phyloP scores from a whole-genome alignment of 1,139 yeast species.

The Saccharomycopsis crataegensis region DNA sequence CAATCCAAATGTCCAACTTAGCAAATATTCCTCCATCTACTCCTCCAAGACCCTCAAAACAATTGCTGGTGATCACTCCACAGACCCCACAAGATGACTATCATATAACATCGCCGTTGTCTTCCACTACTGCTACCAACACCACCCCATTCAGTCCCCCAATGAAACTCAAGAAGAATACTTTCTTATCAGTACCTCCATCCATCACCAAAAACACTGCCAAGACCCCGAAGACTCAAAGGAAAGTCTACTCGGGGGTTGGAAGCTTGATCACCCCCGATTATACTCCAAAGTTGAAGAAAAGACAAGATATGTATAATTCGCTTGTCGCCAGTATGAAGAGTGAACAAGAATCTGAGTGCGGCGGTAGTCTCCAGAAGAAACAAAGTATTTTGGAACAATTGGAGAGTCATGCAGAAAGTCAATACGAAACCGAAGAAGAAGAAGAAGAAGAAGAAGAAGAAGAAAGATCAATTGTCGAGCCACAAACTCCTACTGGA shows the following conservation, averaged over 20 bases:
- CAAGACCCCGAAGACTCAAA: not conserved
- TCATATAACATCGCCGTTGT: not conserved
- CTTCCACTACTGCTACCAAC: not conserved
- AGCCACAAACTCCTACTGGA: not conserved
- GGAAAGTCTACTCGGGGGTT: slow-evolving; percentile 14
- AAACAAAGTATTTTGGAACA: not conserved
- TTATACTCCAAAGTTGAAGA: slow-evolving; percentile 16
- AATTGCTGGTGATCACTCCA: slow-evolving; percentile 7
- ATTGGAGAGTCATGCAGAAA: not conserved
- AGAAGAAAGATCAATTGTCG: not conserved
- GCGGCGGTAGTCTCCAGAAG: not conserved
- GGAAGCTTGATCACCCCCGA: slow-evolving; percentile 16
- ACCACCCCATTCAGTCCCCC: not conserved
- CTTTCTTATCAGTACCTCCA: not conserved
- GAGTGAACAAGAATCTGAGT: not conserved
- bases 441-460: not conserved
- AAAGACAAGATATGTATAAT: slow-evolving; percentile 14
- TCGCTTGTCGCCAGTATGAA: not conserved
- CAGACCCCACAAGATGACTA: slow-evolving; percentile 5
- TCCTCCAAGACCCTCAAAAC: slow-evolving; percentile 1
- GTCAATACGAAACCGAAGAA: not conserved
- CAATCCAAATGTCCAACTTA: too few species aligned
- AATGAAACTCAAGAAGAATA: not conserved
- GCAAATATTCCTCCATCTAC: slow-evolving; percentile 1
- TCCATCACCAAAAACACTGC: not conserved